Conservation (phyloP, 2,329 filamentous ascomycete species). For the Arthrinium puccinioides region DNA sequence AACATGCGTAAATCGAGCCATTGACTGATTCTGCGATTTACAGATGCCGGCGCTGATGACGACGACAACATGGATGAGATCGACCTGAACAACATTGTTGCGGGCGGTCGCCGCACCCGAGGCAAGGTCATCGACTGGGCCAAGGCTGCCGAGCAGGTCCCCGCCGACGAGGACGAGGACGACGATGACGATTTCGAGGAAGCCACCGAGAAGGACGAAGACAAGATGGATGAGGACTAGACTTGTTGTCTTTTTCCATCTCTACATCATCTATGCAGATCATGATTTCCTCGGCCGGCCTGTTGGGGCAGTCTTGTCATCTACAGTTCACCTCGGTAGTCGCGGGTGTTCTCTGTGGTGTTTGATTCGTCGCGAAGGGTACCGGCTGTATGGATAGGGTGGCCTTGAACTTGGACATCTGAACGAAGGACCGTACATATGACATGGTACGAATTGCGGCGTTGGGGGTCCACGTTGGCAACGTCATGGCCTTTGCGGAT, state of each 20-base stretch:
- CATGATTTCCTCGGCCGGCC: no score
- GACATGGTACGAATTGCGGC: no score
- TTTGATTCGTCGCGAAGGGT: no score
- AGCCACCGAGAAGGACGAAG: slow-evolving; percentile 56
- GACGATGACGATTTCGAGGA: slow-evolving; percentile 63
- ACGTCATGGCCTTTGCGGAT: no score
- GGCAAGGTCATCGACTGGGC: slow-evolving; percentile 90
- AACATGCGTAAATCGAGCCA: not conserved
- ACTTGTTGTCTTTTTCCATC: not conserved
- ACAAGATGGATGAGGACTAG: slow-evolving; percentile 59
- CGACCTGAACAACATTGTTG: slow-evolving; percentile 80
- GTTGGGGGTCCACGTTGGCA: no score
- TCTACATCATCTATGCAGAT: no score
- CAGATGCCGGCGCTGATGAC: slow-evolving; percentile 60
- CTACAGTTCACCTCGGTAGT: no score
- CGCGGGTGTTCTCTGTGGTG: no score
- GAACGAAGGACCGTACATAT: no score
- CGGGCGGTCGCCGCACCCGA: slow-evolving; percentile 73
- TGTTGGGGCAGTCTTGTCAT: no score
- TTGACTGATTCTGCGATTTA: slow-evolving; percentile 16
- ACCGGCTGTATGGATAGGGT: no score
- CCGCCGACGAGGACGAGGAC: slow-evolving; percentile 68
- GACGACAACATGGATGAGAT: slow-evolving; percentile 87
- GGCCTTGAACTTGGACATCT: no score
- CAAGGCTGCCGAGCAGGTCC: slow-evolving; percentile 76